phyloP scores from a whole-genome alignment of 1,284 basidiomycete species.

The Apiotrichum montevideense region DNA sequence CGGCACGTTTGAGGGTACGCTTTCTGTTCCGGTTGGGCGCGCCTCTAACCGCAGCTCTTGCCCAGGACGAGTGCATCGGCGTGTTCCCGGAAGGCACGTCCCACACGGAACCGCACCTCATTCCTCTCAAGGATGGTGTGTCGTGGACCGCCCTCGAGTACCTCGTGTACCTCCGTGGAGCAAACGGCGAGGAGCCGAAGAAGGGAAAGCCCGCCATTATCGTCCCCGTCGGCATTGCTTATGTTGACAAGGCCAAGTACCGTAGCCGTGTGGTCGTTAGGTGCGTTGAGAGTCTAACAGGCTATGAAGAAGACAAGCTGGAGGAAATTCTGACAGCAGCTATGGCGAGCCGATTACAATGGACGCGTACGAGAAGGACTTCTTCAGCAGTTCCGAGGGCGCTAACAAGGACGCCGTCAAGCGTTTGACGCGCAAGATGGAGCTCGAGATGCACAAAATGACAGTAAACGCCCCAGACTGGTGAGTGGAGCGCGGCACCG shows the following conservation, averaged over 20 bases:
- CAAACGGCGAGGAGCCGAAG: constrained; percentile 48
- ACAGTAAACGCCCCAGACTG: constrained; percentile 92
- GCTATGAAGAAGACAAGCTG: too few species aligned
- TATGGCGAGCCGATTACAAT: constrained; percentile 75
- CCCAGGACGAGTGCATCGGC: constrained; percentile 71
- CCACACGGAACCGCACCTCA: constrained; percentile 77
- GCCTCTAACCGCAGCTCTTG: constrained; percentile 53
- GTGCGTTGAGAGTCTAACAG: constrained; percentile 35
- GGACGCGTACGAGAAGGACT: constrained; percentile 68
- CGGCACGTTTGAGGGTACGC: constrained; percentile 67
- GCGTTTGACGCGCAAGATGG: constrained; percentile 68
- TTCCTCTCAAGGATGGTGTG: constrained; percentile 93
- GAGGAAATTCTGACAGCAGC: constrained; percentile 46
- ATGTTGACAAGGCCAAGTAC: constrained; percentile 92
- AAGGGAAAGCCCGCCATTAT: constrained; percentile 55
- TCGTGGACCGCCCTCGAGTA: constrained; percentile 94
- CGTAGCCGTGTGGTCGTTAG: constrained; percentile 58
- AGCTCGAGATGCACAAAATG: constrained; percentile 61
- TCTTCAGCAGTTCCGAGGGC: constrained; percentile 62
- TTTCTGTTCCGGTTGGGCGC: not conserved
- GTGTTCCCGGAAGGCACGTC: constrained; percentile 83
- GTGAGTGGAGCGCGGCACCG: constrained; percentile 49
- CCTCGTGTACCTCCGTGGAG: constrained; percentile 61
- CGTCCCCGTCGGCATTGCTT: constrained; percentile 81
- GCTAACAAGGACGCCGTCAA: constrained; percentile 76